These are phyloP conservation scores for Jatropha podagrica DNA, from an alignment of 441 rosid species.

Conservation along the genomic window DNA sequence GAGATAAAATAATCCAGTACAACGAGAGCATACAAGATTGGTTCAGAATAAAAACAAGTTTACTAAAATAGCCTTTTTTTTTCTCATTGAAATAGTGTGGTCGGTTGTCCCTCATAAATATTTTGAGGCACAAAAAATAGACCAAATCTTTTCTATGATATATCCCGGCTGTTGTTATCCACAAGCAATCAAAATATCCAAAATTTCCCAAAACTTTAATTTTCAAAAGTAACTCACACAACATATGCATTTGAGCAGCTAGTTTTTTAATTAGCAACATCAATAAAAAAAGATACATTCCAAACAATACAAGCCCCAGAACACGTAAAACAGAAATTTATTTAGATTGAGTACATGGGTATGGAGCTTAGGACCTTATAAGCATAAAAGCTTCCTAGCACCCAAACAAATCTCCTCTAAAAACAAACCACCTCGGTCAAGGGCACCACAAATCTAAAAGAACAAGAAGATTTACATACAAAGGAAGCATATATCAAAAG, in stretches of 20 bases:
- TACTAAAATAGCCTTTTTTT: too few species aligned
- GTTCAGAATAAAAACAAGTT: too few species aligned
- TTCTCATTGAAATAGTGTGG: too few species aligned
- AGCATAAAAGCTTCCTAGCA: constrained; percentile 13
- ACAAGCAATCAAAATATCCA: too few species aligned
- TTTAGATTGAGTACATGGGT: background rate
- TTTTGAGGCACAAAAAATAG: too few species aligned
- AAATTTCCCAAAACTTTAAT: too few species aligned
- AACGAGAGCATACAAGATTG: too few species aligned
- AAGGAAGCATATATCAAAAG: constrained; percentile 6
- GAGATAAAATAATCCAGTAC: too few species aligned
- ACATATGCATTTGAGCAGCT: background rate
- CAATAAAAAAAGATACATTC: background rate
- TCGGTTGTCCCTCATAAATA: too few species aligned
- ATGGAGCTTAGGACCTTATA: background rate
- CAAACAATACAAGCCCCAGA: constrained; percentile 2
- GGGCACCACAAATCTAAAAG: background rate
- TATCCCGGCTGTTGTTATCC: too few species aligned
- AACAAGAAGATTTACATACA: constrained; percentile 26
- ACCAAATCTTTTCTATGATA: too few species aligned
- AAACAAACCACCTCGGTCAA: constrained; percentile 2
- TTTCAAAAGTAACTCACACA: too few species aligned
- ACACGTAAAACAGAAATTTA: constrained; percentile 2
- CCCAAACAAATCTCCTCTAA: background rate
- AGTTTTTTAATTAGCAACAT: background rate